Conservation (phyloP, 2,329 filamentous ascomycete species). For the Claviceps sp. region DNA sequence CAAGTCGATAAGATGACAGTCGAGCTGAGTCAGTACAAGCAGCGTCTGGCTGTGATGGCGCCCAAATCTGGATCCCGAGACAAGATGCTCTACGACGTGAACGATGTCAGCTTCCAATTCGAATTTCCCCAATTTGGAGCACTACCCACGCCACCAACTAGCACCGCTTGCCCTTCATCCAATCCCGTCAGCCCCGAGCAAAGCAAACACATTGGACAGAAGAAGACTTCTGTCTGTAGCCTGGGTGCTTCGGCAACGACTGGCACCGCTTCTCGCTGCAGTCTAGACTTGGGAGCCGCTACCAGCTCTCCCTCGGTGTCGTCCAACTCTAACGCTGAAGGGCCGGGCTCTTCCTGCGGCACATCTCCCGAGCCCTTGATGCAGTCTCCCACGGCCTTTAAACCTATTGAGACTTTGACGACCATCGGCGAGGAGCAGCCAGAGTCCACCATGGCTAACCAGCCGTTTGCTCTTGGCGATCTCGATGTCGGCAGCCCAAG, state of each 20-base stretch:
- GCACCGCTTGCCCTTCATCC: conserved; percentile 16
- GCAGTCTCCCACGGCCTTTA: conserved; percentile 55
- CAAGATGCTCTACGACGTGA: conserved; percentile 36
- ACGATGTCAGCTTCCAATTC: conserved; percentile 78
- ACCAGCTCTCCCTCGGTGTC: conserved; percentile 53
- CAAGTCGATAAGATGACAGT: conserved; percentile 77
- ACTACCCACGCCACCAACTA: conserved; percentile 37
- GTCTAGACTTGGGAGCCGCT: conserved; percentile 39
- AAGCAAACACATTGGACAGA: conserved; percentile 10
- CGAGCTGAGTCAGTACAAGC: conserved; percentile 83
- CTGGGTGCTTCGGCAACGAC: conserved; percentile 14
- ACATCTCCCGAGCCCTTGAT: conserved; percentile 67
- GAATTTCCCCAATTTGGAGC: conserved; percentile 91
- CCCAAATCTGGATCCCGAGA: conserved; percentile 27
- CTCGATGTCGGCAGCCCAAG: conserved; percentile 35
- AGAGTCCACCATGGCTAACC: conserved; percentile 22
- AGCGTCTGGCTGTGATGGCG: conserved; percentile 54
- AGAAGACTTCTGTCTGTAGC: conserved; percentile 17
- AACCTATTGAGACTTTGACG: conserved; percentile 47
- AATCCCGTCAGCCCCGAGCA: conserved; percentile 20
- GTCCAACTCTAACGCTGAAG: conserved; percentile 41
- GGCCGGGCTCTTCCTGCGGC: conserved; percentile 53
- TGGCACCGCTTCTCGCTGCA: conserved; percentile 34
- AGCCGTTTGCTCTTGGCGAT: conserved; percentile 15
- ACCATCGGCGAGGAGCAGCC: conserved; percentile 55